Evolutionary conservation across 129 eudicot species (phyloP), one percentile per base, ranked within the genome.

Genomic region (Lonicera japonica): DNA sequence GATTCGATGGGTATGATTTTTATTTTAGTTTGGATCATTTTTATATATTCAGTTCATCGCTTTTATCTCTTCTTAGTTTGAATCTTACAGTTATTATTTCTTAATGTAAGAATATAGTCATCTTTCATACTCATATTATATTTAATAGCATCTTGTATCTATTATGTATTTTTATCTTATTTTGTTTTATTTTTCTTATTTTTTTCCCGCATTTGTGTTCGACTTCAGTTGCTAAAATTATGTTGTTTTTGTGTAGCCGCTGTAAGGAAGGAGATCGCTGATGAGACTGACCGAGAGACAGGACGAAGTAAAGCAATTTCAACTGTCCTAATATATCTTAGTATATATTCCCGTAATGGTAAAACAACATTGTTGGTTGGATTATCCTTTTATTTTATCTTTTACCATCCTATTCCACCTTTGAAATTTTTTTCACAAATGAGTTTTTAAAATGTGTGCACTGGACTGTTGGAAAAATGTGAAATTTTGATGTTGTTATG

Each of bases 211-310:
- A 6, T 1, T 2, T 23, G 15, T 64, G 48, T 56, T 21, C 9
- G 13, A 43, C 16, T 10, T 14, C 50, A 43, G 50, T 43, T 10
- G 13, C 50, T 43, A 43, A 8, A 43, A 2, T 46, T 45, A 9
- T 18, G 40, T 21, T 69, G 66, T 67, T 60, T 61, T 48, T 60
- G 24, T 76, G 58, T 77, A 94, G 99, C 82, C 68, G 89, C 89
- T 70, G 99, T 94, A 54, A 78, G 96, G 80, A 85, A 85, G 82
- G 99, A 94, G 80, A 88, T 94, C 25, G 54, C 88, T 64, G 99
- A 94, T 65, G 99, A 94, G 77, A 94, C 99, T 69, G 99, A 94
- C 52, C 77, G 99, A 64, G 99, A 88, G 82, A 94, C 99, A 3
- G 99, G 99, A 12, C 91, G 95, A 29, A 24, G 64, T 46, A 94